Evolutionary conservation across 2,329 filamentous ascomycete species (phyloP).

Genomic region (Penicillium sp.): DNA sequence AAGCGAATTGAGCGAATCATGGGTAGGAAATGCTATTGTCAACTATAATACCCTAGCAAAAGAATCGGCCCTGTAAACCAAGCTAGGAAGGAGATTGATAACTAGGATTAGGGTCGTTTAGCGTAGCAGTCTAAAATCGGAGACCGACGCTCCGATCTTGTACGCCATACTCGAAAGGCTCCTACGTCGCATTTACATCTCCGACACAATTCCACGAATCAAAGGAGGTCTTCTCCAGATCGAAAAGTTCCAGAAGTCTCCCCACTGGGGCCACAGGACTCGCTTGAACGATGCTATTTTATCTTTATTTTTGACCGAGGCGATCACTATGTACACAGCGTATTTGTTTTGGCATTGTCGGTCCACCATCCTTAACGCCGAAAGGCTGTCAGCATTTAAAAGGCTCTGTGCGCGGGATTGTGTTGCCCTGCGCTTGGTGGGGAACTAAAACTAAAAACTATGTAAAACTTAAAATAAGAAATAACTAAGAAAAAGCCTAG

Average conservation of each 20-base stretch:
- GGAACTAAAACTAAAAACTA: background rate
- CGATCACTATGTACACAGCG: background rate
- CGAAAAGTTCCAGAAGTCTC: constrained; percentile 6
- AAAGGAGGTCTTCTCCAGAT: constrained; percentile 16
- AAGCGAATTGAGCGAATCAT: background rate
- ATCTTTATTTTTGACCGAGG: background rate
- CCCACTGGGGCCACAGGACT: constrained; percentile 2
- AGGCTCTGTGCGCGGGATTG: background rate
- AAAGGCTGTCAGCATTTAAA: background rate
- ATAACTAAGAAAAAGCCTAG: background rate
- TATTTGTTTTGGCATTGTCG: background rate
- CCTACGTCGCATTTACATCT: constrained; percentile 3
- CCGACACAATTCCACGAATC: constrained; percentile 3
- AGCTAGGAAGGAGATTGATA: constrained; percentile 5
- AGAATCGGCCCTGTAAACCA: background rate
- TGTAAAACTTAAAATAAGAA: too few species aligned
- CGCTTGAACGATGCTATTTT: background rate
- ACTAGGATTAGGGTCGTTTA: constrained; percentile 12
- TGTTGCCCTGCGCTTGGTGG: background rate
- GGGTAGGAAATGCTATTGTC: background rate
- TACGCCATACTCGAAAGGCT: constrained; percentile 1
- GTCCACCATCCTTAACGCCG: background rate
- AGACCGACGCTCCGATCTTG: constrained; percentile 8
- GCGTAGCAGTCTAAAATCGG: constrained; percentile 12
- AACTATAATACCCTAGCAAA: background rate